Conservation (phyloP, 2,329 filamentous ascomycete genomes). For the Nannizzia gypsea region DNA sequence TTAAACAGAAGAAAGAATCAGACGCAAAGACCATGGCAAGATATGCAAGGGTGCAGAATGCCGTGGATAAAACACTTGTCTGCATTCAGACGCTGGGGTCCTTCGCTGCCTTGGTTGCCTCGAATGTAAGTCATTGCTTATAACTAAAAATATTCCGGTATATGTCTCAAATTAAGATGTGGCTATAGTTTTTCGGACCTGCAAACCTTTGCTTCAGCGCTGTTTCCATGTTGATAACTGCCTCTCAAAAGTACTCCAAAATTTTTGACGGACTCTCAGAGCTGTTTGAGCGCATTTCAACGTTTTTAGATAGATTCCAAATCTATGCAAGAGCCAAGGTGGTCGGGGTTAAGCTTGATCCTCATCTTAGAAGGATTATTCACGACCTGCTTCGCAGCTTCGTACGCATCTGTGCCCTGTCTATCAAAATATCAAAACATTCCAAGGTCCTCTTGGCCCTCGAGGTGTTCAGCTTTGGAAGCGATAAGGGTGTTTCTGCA, state of each 20-base stretch:
- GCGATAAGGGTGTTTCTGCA: slow-evolving; percentile 21
- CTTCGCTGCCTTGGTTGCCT: slow-evolving; percentile 19
- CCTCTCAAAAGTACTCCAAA: slow-evolving; percentile 20
- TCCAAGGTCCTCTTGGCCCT: slow-evolving; percentile 18
- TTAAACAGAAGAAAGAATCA: slow-evolving; percentile 16
- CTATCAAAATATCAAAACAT: slow-evolving; percentile 19
- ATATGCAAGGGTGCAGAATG: slow-evolving; percentile 17
- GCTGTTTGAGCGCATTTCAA: slow-evolving; percentile 19
- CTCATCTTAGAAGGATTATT: slow-evolving; percentile 18
- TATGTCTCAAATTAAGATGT: not conserved
- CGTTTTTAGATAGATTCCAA: slow-evolving; percentile 21
- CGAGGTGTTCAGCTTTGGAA: slow-evolving; percentile 21
- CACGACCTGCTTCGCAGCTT: slow-evolving; percentile 20
- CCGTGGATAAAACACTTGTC: slow-evolving; percentile 18
- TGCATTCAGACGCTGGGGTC: slow-evolving; percentile 18
- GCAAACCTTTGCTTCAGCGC: slow-evolving; percentile 22
- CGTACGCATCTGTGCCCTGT: slow-evolving; percentile 19
- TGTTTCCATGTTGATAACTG: slow-evolving; percentile 19
- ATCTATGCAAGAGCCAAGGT: slow-evolving; percentile 18
- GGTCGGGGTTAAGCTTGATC: slow-evolving; percentile 17
- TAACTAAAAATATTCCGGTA: not conserved
- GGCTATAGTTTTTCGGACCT: slow-evolving; percentile 19
- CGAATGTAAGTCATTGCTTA: slow-evolving; percentile 16
- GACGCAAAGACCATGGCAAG: slow-evolving; percentile 18
- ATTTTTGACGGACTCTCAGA: slow-evolving; percentile 21